These are phyloP conservation scores for Hypoxylon fuscum DNA, from an alignment of 495 filamentous ascomycete species.

Conservation along the genomic window DNA sequence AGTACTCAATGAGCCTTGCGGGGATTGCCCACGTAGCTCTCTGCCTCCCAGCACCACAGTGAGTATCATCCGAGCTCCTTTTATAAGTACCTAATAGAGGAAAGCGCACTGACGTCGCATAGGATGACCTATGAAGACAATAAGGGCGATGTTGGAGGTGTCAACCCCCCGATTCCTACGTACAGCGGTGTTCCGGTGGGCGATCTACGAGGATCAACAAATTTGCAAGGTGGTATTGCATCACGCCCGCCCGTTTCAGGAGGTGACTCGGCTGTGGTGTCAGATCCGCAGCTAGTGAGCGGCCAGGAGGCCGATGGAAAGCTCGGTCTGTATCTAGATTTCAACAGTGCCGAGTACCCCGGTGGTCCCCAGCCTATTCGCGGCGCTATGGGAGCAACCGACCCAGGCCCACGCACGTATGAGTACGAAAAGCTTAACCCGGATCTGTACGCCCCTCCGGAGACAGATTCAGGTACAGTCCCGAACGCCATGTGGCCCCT, in stretches of 20 bases:
- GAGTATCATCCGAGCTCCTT: constrained; percentile 3
- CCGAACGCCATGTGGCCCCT: constrained; percentile 77
- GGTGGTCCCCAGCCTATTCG: constrained; percentile 75
- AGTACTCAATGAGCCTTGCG: constrained; percentile 31
- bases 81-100: background rate
- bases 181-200: constrained; percentile 43
- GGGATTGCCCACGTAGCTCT: constrained; percentile 30
- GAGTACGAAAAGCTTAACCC: constrained; percentile 71
- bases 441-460: constrained; percentile 72
- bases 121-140: constrained; percentile 50
- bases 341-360: constrained; percentile 55
- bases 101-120: too few relatives aligned
- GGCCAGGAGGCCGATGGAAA: constrained; percentile 67
- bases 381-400: constrained; percentile 64
- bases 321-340: constrained; percentile 70
- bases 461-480: constrained; percentile 69
- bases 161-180: constrained; percentile 47
- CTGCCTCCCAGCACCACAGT: constrained; percentile 42
- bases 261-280: constrained; percentile 47
- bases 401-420: constrained; percentile 70
- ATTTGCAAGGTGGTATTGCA: constrained; percentile 49
- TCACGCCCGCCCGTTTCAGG: constrained; percentile 44
- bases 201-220: constrained; percentile 47
- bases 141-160: constrained; percentile 46
- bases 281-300: constrained; percentile 45